Conservation (phyloP, 768 basidiomycete species). For the Pulveroboletus sp. region DNA sequence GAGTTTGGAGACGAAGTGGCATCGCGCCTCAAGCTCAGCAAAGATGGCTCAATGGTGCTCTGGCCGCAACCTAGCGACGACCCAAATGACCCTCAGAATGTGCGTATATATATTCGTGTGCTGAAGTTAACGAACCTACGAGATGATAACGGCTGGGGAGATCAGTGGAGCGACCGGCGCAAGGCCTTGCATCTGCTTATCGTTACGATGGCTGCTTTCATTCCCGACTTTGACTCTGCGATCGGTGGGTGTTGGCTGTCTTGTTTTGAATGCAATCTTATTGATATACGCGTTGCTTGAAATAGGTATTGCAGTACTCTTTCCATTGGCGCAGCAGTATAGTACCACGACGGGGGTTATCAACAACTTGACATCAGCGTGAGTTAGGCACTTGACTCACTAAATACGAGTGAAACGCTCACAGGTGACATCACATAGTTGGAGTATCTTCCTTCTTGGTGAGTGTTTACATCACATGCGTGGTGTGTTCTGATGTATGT, state of each 20-base stretch:
- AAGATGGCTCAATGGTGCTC: slow-evolving; percentile 44
- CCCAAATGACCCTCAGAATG: slow-evolving; percentile 53
- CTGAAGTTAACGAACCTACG: no score
- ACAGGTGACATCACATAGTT: slow-evolving; percentile 21
- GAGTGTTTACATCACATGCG: neutral
- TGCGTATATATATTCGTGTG: slow-evolving; percentile 20
- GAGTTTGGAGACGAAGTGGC: slow-evolving; percentile 50
- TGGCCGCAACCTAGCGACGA: slow-evolving; percentile 54
- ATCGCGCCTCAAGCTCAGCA: slow-evolving; percentile 42
- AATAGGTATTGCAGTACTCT: slow-evolving; percentile 48
- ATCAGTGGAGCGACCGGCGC: slow-evolving; percentile 45
- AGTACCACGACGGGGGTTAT: slow-evolving; percentile 45
- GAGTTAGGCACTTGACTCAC: neutral
- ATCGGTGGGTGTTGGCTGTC: slow-evolving; percentile 37
- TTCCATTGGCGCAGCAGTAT: slow-evolving; percentile 42
- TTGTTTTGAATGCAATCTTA: no score
- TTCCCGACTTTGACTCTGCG: slow-evolving; percentile 53
- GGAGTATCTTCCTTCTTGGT: slow-evolving; percentile 50
- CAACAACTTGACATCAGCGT: slow-evolving; percentile 48
- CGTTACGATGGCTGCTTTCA: slow-evolving; percentile 48
- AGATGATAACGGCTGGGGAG: no score
- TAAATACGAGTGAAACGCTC: neutral
- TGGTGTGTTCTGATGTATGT: slow-evolving; percentile 6
- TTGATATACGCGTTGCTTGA: no score
- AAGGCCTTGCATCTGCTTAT: slow-evolving; percentile 47